Evolutionary conservation across 176 grass and related monocot genomes (phyloP), one percentile per base, ranked within the genome.

Genomic region (Chloris gayana): DNA sequence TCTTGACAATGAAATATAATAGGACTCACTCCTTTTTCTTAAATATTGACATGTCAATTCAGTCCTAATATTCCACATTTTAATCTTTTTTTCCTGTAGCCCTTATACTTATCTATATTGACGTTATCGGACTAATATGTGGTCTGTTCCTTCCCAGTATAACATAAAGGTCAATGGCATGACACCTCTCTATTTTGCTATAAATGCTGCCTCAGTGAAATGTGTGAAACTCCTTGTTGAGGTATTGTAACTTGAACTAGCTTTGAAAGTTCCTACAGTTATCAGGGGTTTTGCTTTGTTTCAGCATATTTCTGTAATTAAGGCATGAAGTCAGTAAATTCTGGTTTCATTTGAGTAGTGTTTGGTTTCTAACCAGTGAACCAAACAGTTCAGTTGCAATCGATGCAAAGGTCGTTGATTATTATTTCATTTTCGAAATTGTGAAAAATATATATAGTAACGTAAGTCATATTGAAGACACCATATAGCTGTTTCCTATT

Each of bases 81-180:
- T 37, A 37, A 37, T 12, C 22, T 44, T 44, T 25, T 26, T 44
- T 69, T 69, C 34, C 10, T 26, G 22, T 14, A 15, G 21, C 11
- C 4, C 5, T 29, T 64, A 63, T 64, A 37, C 35, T 37, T 37
- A 6, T 33, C 14, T 17, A 64, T 64, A 15, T 32, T 26, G 17
- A 80, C 26, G 15, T 5, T 10, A 1, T 26, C 45, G 22, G 30
- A 29, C 67, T 85, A 64, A 73, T 41, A 12, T 44, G 41, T 56
- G 51, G 51, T 12, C 63, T 72, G 33, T 53, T 54, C 56, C 45
- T 56, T 53, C 14, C 34, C 59, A 85, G 47, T 34, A 14, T 46
- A 85, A 85, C 44, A 44, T 79, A 79, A 80, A 79, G 59, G 34
- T 57, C 78, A 71, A 66, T 62, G 83, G 75, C 42, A 56, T 85